A percentile compares a stretch with the other conserved stretches of the same genome.
Evolutionary conservation across 495 filamentous ascomycete genomes (phyloP).

Genomic region (Melanomma pulvis-pyrius): DNA sequence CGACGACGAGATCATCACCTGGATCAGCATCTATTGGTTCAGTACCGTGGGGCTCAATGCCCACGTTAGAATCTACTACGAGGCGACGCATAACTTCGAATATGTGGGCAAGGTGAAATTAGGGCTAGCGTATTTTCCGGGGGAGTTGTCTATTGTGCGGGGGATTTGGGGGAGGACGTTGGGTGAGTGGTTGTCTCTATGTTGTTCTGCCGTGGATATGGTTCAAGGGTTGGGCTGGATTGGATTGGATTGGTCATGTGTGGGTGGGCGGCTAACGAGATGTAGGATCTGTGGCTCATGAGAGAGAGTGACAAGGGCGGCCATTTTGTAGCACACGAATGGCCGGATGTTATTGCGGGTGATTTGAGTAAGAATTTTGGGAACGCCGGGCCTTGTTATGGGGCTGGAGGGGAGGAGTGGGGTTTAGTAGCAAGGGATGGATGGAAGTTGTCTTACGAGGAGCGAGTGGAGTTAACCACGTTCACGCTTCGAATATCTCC

Average conservation of each 20-base stretch:
- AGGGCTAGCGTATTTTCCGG: conserved; percentile 34
- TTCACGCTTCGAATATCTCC: too few relatives aligned
- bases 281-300: conserved; percentile 34
- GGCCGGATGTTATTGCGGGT: conserved; percentile 22
- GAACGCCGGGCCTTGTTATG: conserved; percentile 28
- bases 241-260: background rate
- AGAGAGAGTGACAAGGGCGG: conserved; percentile 32
- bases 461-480: too few relatives aligned
- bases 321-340: conserved; percentile 40
- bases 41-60: conserved; percentile 56
- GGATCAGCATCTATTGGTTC: conserved; percentile 59
- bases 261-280: background rate
- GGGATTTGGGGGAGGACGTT: conserved; percentile 26
- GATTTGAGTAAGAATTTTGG: conserved; percentile 37
- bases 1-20: conserved; percentile 58
- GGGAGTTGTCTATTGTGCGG: conserved; percentile 30
- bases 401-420: conserved; percentile 23
- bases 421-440: too few relatives aligned
- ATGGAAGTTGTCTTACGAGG: too few relatives aligned
- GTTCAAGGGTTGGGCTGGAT: background rate
- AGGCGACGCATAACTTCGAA: conserved; percentile 28
- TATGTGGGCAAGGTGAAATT: conserved; percentile 15
- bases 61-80: conserved; percentile 56
- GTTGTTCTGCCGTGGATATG: background rate
- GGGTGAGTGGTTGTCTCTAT: conserved; percentile 8